phyloP scores from a whole-genome alignment of 164 flowering plant genomes.

The Stephania cephalantha region DNA sequence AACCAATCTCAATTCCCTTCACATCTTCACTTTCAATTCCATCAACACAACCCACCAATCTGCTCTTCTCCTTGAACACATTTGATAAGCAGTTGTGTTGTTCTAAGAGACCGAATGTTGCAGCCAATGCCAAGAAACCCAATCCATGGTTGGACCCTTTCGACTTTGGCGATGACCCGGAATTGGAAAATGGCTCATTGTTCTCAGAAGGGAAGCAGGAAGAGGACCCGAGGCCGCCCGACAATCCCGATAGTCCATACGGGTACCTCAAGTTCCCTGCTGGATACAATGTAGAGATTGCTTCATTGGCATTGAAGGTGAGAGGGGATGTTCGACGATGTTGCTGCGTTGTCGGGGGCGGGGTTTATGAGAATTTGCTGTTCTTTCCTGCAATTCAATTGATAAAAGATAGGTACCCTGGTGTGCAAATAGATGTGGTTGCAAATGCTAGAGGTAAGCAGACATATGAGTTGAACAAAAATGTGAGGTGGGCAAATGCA shows the following conservation, averaged over 20 bases:
- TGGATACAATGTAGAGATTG: conserved; percentile 64
- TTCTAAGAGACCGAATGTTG: conserved; percentile 13
- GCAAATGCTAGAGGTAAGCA: conserved; percentile 70
- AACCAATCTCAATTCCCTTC: conserved; percentile 33
- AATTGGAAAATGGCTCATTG: conserved; percentile 57
- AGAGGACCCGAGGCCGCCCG: conserved; percentile 75
- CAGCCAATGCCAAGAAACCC: conserved; percentile 45
- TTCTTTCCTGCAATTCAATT: conserved; percentile 81
- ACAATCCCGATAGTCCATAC: conserved; percentile 68
- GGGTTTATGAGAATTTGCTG: conserved; percentile 79
- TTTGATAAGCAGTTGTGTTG: conserved; percentile 16
- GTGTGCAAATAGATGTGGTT: conserved; percentile 71
- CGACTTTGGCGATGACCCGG: conserved; percentile 72
- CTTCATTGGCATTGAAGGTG: conserved; percentile 56
- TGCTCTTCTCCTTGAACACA: conserved; percentile 21
- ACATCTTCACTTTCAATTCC: conserved; percentile 21
- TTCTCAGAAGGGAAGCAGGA: conserved; percentile 82
- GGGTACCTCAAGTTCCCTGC: conserved; percentile 85
- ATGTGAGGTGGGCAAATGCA: conserved; percentile 81
- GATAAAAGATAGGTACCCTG: conserved; percentile 86
- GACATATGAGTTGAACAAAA: conserved; percentile 77
- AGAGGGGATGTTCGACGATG: conserved; percentile 86
- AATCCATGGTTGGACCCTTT: conserved; percentile 84
- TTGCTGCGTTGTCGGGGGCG: conserved; percentile 72
- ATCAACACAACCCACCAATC: conserved; percentile 25